Percentiles rank a stretch among this genome's conserved stretches.
Evolutionary conservation across 768 basidiomycete species (phyloP).

Genomic region (Harrya chromipes): DNA sequence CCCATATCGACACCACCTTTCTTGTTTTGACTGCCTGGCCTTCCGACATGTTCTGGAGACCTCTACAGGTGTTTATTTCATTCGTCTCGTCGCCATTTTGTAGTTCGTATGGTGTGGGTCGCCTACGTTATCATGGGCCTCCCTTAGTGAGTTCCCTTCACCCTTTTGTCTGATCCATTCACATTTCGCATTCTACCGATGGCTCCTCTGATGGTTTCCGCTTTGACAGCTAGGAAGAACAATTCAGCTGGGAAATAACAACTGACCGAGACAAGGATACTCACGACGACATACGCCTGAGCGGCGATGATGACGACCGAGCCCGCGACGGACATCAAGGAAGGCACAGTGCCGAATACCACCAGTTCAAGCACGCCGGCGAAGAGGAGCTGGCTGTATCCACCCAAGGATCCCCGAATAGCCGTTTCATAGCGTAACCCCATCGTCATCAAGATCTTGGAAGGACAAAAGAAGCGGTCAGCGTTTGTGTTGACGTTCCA

Average conservation of each 20-base stretch:
- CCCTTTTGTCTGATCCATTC: no score
- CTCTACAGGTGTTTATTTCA: no score
- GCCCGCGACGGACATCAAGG: conserved; percentile 58
- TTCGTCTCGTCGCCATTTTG: no score
- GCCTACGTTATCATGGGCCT: no score
- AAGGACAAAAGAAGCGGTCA: no score
- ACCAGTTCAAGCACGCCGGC: conserved; percentile 61
- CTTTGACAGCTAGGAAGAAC: conserved; percentile 1
- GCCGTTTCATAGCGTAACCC: conserved; percentile 67
- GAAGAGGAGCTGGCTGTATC: conserved; percentile 68
- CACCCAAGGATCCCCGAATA: conserved; percentile 56
- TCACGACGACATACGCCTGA: conserved; percentile 1
- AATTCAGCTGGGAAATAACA: neutral
- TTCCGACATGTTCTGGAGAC: no score
- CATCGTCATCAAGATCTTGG: conserved; percentile 52
- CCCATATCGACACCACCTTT: no score
- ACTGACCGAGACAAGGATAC: neutral
- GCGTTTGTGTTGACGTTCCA: no score
- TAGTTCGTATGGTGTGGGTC: no score
- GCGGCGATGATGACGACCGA: conserved; percentile 56
- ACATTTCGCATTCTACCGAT: no score
- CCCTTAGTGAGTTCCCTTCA: no score
- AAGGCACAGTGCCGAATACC: conserved; percentile 60
- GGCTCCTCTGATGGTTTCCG: neutral
- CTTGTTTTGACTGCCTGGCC: no score